Percentiles rank a stretch among this genome's conserved stretches.
phyloP scores from a whole-genome alignment of 768 basidiomycete genomes.

The Scleroderma bovista region DNA sequence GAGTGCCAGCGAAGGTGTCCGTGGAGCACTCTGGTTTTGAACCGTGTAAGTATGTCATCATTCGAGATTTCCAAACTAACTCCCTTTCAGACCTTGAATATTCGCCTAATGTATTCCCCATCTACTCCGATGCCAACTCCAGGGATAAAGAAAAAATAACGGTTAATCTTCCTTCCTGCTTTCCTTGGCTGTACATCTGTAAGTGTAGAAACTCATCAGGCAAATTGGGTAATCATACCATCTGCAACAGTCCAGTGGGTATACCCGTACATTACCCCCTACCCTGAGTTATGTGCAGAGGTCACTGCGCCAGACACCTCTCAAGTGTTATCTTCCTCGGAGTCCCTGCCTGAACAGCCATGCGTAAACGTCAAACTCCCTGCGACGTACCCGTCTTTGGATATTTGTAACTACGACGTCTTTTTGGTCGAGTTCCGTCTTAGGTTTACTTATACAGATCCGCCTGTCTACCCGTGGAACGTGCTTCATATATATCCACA shows the following conservation, averaged over 20 bases:
- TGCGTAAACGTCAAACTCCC: slow-evolving; percentile 10
- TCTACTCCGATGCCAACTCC: slow-evolving; percentile 26
- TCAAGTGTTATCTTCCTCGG: not conserved
- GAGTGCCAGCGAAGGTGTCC: slow-evolving; percentile 6
- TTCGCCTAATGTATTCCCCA: slow-evolving; percentile 32
- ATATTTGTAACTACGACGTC: slow-evolving; percentile 29
- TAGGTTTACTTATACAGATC: slow-evolving; percentile 7
- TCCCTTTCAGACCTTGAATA: slow-evolving; percentile 34
- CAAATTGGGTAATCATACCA: slow-evolving; percentile 1
- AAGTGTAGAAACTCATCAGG: slow-evolving; percentile 5
- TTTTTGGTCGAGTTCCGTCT: not conserved
- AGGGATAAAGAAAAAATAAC: slow-evolving; percentile 2
- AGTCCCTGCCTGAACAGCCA: not conserved
- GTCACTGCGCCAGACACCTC: not conserved
- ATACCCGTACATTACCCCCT: slow-evolving; percentile 16
- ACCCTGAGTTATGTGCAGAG: slow-evolving; percentile 9
- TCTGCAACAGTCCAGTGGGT: slow-evolving; percentile 14
- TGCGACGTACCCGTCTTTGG: slow-evolving; percentile 20
- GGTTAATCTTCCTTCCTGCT: slow-evolving; percentile 14
- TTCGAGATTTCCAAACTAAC: not conserved
- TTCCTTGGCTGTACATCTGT: slow-evolving; percentile 38
- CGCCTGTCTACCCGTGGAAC: slow-evolving; percentile 24
- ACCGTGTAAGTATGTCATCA: slow-evolving; percentile 28
- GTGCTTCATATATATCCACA: slow-evolving; percentile 21
- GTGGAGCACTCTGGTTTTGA: slow-evolving; percentile 17